Evolutionary conservation across 1,139 yeast genomes (phyloP), one percentile per base, ranked within the genome.

Genomic region (Suhomyces bokatorum): DNA sequence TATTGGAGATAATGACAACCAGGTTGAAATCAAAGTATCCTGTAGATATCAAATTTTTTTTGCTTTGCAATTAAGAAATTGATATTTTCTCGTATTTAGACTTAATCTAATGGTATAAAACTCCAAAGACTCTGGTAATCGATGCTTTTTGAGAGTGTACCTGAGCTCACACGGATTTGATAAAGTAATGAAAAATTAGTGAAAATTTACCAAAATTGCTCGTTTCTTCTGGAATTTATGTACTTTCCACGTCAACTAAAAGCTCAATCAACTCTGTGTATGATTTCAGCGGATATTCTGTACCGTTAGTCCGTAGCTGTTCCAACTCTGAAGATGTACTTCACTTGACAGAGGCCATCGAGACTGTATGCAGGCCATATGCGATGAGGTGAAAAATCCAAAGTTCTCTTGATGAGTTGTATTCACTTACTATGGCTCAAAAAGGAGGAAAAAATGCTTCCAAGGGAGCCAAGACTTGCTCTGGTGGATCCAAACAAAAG

Each of bases 331-430:
- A n/a, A n/a, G n/a, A 17, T 17, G 17, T 17, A 13, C 14, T 30
- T 13, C 15, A 13, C 9, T 6, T 10, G 35, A 27, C 13, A 30
- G 29, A 26, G 12, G n/a, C 12, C n/a, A 11, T 12, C n/a, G 8
- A 11, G n/a, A 8, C n/a, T 34, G 13, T 34, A 11, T 34, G 36
- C 36, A 34, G 36, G 20, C 13, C 2, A 4, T 14, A 11, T 26
- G 29, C 36, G 36, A 34, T 34, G 36, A 34, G 29, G 24, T 34
- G 29, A 37, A 37, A 37, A 37, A 33, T 33, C 39, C 35, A 41
- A 37, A 37, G 45, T 13, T 27, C 11, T 12, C 15, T 8, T 14
- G 6, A 5, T 6, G 3, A 35, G n/a, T 27, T 15, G 20, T 12
- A 16, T 15, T 35, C 20, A 9, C 6, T 26, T 8, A 32, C 10